phyloP scores from a whole-genome alignment of 306 rosid species.

The Gleditsia sinensis region DNA sequence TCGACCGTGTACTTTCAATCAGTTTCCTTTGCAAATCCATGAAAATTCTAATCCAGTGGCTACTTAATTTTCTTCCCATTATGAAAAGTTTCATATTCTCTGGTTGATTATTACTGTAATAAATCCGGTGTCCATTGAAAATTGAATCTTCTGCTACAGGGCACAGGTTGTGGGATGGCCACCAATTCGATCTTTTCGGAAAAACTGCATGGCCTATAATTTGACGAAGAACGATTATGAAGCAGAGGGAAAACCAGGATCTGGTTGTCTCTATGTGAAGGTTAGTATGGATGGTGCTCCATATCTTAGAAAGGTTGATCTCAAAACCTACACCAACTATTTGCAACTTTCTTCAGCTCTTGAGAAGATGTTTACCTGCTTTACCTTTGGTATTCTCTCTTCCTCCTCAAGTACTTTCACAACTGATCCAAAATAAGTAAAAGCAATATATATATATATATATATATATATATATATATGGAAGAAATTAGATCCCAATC shows the following conservation, averaged over 20 bases:
- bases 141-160: too few species aligned
- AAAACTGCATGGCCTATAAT: conserved; percentile 77
- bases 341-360: conserved; percentile 79
- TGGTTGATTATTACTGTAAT: not conserved
- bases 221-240: conserved; percentile 65
- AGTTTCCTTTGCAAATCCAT: not conserved
- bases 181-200: conserved; percentile 89
- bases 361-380: conserved; percentile 95
- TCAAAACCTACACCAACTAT: conserved; percentile 67
- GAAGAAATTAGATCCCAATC: too few species aligned
- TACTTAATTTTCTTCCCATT: not conserved
- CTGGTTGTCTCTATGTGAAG: conserved; percentile 75
- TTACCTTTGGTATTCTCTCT: conserved; percentile 66
- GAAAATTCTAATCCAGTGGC: not conserved
- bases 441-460: too few species aligned
- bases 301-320: conserved; percentile 89
- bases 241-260: conserved; percentile 57
- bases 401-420: not conserved
- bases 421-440: too few species aligned
- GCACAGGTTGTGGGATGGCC: conserved; percentile 99
- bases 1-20: too few species aligned
- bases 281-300: conserved; percentile 99
- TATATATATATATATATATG: too few species aligned
- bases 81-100: not conserved
- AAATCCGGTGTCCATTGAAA: not conserved